Evolutionary conservation across 2,329 filamentous ascomycete genomes (phyloP), one percentile per base, ranked within the genome.

Genomic region (Trichoderma sp.): DNA sequence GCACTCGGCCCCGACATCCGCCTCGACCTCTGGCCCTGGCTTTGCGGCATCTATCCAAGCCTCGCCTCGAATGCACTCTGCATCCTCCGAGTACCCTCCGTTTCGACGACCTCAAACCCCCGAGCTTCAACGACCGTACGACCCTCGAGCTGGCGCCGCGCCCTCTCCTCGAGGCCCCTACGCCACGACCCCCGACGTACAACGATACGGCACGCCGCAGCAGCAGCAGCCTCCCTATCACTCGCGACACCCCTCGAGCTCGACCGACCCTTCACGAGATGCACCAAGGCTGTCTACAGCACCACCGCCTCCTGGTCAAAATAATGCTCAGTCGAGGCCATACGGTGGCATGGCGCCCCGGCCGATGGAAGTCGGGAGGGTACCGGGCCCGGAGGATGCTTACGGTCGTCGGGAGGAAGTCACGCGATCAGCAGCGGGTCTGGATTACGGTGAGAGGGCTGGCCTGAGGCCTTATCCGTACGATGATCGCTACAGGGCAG

Each of bases 21-120:
- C 78, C 60, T 83, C 86, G 18, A 82, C 82, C 14, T 84, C 88
- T 1, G 81, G 84, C 14, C 84, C 88, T 1, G 81, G 84, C 14
- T 91, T 87, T 80, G 85, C 86, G 64, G 81, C 86, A 18, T 81
- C 88, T 2, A 81, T 90, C 3, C 89, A 91, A 76, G 88, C 88
- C 2, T 91, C 89, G 16, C 89, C 89, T 4, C 85, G 88, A 56
- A 88, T 91, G 85, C 88, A 87, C 75, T 86, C 87, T 31, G 84
- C 88, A 3, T 85, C 88, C 0, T 83, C 90, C 76, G 92, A 93
- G 21, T 93, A 93, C 76, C 86, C 85, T 69, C 87, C 89, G 6
- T 93, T 89, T 81, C 88, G 92, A 77, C 88, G 93, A 76, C 93
- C 93, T 3, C 91, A 93, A 75, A 95, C 93, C 0, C 93, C 93